Percentiles rank a stretch among this genome's conserved stretches.
These are phyloP conservation scores for Eucalyptus globulus DNA, from an alignment of 345 rosid genomes.

Conservation along the genomic window DNA sequence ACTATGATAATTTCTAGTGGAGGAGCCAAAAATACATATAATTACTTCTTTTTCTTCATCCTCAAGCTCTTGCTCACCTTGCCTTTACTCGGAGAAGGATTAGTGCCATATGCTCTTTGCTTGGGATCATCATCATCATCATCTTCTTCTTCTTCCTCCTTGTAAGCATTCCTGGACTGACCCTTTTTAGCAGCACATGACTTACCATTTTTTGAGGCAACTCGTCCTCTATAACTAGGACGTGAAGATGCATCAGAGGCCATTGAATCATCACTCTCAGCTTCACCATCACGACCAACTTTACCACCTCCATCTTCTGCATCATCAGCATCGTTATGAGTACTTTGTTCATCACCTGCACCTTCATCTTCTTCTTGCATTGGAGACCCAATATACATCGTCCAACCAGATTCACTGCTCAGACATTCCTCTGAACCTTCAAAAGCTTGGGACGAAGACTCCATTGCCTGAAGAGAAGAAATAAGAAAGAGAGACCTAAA, in stretches of 20 bases:
- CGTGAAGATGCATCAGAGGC: constrained; percentile 70
- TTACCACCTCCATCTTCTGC: not conserved
- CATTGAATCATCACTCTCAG: constrained; percentile 37
- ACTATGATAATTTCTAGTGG: not conserved
- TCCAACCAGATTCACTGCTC: constrained; percentile 70
- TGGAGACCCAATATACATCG: constrained; percentile 59
- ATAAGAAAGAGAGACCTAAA: not conserved
- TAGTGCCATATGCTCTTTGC: not conserved
- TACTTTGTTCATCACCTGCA: not conserved
- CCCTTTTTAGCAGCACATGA: not conserved
- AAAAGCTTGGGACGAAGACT: constrained; percentile 19
- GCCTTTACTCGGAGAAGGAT: not conserved
- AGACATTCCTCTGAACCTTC: constrained; percentile 29
- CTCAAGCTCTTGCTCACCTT: not conserved
- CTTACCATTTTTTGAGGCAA: not conserved
- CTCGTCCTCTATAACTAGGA: constrained; percentile 17
- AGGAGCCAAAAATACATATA: not conserved
- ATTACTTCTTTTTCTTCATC: not conserved
- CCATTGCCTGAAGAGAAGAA: constrained; percentile 13
- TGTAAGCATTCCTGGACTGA: not conserved
- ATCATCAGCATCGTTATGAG: not conserved
- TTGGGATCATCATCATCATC: not conserved
- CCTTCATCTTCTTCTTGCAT: not conserved
- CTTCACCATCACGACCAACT: not conserved
- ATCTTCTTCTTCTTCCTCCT: not conserved